phyloP scores from a whole-genome alignment of 208 protist genomes.

The Acanthamoeba castellanii region DNA sequence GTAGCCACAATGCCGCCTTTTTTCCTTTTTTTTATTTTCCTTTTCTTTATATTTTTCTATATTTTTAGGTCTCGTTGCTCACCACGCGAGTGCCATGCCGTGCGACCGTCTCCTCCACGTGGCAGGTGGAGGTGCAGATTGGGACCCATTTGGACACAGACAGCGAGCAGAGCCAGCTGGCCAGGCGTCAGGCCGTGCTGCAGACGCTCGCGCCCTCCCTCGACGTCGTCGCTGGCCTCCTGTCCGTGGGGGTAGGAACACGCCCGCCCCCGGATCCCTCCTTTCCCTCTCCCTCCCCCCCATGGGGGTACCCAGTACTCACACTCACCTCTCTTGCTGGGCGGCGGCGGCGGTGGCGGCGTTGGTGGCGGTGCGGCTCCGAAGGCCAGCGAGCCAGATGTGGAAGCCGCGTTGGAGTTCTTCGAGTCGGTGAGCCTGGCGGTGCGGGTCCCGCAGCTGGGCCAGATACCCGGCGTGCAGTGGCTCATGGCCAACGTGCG shows the following conservation, averaged over 20 bases:
- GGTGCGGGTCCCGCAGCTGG: conserved; percentile 15
- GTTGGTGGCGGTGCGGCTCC: too few species aligned
- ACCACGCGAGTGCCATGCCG: neutral
- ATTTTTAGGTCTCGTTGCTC: neutral
- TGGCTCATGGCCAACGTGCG: neutral
- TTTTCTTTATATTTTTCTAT: too few species aligned
- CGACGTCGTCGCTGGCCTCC: neutral
- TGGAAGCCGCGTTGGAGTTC: neutral
- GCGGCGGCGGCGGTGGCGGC: too few species aligned
- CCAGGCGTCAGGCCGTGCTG: neutral
- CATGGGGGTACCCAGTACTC: too few species aligned
- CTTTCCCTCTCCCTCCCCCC: too few species aligned
- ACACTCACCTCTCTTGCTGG: too few species aligned
- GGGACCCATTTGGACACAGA: neutral
- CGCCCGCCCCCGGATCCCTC: too few species aligned
- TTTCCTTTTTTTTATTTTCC: too few species aligned
- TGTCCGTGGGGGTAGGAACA: neutral
- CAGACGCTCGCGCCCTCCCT: neutral
- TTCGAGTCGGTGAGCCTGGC: neutral
- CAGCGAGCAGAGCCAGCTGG: too few species aligned
- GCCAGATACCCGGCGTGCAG: neutral
- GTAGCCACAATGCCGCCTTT: neutral
- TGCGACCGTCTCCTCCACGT: neutral
- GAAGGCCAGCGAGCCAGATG: neutral
- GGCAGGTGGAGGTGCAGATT: conserved; percentile 16